phyloP scores from a whole-genome alignment of 805 yeast species.

The Candida sakaeoensis region DNA sequence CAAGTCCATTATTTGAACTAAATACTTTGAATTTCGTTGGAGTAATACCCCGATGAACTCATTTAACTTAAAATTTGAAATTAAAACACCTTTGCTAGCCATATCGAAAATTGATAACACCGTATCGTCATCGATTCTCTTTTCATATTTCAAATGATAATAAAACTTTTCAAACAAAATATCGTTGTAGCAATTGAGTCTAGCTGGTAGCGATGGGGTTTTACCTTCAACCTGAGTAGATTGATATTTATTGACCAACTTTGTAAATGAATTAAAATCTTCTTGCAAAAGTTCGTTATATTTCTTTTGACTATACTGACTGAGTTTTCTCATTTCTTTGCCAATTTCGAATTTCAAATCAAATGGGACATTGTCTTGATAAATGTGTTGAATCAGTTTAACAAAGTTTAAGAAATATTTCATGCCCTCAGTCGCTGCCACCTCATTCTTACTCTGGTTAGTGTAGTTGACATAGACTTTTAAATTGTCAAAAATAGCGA shows the following conservation, averaged over 20 bases:
- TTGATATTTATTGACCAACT: slow-evolving; percentile 15
- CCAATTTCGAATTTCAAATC: slow-evolving; percentile 23
- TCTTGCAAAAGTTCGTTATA: slow-evolving; percentile 21
- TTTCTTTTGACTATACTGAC: slow-evolving; percentile 1
- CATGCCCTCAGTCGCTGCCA: slow-evolving; percentile 1
- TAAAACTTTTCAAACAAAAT: slow-evolving; percentile 4
- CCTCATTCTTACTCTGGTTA: not conserved
- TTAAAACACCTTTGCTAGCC: not conserved
- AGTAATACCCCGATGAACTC: not conserved
- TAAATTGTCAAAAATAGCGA: slow-evolving; percentile 2
- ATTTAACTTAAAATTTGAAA: slow-evolving; percentile 2
- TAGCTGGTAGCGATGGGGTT: slow-evolving; percentile 3
- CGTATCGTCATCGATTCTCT: not conserved
- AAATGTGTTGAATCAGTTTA: not conserved
- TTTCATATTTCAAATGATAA: slow-evolving; percentile 4
- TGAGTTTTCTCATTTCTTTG: slow-evolving; percentile 23
- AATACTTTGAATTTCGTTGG: not conserved
- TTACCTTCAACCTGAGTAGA: not conserved
- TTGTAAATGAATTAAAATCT: slow-evolving; percentile 18
- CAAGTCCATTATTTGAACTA: slow-evolving; percentile 16
- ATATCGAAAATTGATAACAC: not conserved
- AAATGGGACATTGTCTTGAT: slow-evolving; percentile 1
- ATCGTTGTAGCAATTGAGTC: not conserved
- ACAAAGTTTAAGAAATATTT: slow-evolving; percentile 1
- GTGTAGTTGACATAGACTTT: slow-evolving; percentile 4